A percentile compares a stretch with the other conserved stretches of the same genome.
Conservation (phyloP, 176 grass and related monocot genomes). For the Musa troglodytarum region DNA sequence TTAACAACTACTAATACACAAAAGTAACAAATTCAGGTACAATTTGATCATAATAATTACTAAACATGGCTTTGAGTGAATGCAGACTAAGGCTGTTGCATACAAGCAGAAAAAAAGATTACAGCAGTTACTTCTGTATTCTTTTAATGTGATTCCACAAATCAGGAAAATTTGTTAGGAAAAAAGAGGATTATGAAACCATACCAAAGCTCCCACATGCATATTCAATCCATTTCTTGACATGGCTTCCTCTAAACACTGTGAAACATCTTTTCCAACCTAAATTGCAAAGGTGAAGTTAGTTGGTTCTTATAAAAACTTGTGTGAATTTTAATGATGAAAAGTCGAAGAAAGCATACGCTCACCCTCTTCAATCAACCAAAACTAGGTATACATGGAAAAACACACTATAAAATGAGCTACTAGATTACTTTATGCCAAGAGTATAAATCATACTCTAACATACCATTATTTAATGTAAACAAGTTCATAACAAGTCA, state of each 20-base stretch:
- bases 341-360: not conserved
- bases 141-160: not conserved
- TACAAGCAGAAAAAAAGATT: not conserved
- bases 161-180: not conserved
- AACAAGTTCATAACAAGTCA: no score
- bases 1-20: no score
- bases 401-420: not conserved
- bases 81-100: not conserved
- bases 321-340: not conserved
- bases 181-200: not conserved
- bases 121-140: not conserved
- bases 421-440: not conserved
- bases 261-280: constrained; percentile 17
- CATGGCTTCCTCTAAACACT: constrained; percentile 14
- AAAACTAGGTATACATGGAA: not conserved
- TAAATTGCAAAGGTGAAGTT: not conserved
- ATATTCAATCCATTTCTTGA: constrained; percentile 15
- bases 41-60: no score
- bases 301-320: not conserved
- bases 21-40: no score
- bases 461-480: no score
- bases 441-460: not conserved
- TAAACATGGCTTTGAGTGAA: not conserved
- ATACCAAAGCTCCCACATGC: constrained; percentile 1
- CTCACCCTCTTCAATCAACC: not conserved